phyloP scores from a whole-genome alignment of 305 asterid genomes.

The Ajuga reptans region DNA sequence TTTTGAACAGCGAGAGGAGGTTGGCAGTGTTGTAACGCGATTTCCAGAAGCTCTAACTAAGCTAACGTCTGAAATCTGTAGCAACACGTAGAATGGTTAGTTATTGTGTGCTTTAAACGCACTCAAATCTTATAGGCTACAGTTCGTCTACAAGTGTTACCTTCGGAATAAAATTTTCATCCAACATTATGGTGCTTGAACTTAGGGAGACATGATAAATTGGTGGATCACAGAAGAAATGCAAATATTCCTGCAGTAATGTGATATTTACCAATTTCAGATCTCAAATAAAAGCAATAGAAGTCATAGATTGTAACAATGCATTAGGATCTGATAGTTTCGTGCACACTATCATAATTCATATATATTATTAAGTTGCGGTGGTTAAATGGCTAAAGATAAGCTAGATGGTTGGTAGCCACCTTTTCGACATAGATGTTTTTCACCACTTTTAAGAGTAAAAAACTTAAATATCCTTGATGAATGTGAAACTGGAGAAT shows the following conservation, averaged over 20 bases:
- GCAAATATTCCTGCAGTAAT: constrained; percentile 72
- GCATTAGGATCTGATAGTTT: not conserved
- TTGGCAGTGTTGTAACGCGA: constrained; percentile 17
- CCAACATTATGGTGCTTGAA: constrained; percentile 76
- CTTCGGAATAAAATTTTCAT: constrained; percentile 74
- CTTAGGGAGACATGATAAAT: constrained; percentile 53
- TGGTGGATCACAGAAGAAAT: constrained; percentile 87
- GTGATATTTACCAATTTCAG: not conserved
- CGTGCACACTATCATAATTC: too few relatives aligned
- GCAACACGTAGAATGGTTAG: constrained; percentile 9
- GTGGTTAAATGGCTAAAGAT: too few relatives aligned
- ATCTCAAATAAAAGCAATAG: not conserved
- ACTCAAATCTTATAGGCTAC: not conserved
- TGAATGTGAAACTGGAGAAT: too few relatives aligned
- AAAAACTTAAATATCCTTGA: too few relatives aligned
- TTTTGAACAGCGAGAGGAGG: constrained; percentile 36
- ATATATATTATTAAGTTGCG: too few relatives aligned
- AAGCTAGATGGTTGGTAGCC: too few relatives aligned
- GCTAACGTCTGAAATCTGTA: constrained; percentile 66
- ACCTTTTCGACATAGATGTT: too few relatives aligned
- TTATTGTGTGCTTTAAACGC: not conserved
- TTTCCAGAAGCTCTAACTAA: constrained; percentile 30
- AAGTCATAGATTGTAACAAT: not conserved
- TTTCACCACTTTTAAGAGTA: too few relatives aligned
- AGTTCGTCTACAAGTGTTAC: constrained; percentile 21